Evolutionary conservation across 164 flowering plant genomes (phyloP).

Genomic region (Santalum album): DNA sequence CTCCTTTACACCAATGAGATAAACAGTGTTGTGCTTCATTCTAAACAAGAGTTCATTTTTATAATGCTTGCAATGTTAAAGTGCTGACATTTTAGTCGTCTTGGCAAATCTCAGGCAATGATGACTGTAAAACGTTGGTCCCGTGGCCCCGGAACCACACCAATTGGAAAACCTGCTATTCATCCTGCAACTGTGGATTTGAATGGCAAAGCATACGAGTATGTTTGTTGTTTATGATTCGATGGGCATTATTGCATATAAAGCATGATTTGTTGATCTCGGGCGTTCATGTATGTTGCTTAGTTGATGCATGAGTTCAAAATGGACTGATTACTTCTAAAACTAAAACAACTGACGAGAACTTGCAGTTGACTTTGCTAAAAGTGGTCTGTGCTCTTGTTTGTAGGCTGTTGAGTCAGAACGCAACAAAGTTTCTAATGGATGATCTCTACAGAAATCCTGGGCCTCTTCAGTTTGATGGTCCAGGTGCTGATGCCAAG

Average conservation of each 20-base stretch:
- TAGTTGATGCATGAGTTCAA: no score
- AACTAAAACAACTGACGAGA: no score
- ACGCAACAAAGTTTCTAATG: conserved; percentile 67
- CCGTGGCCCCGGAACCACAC: conserved; percentile 54
- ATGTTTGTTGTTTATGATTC: conserved; percentile 16
- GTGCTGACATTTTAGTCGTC: not conserved
- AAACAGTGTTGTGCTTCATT: no score
- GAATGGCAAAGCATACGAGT: conserved; percentile 95
- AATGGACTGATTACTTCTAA: no score
- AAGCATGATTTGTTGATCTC: no score
- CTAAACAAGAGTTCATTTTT: no score
- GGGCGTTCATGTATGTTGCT: no score
- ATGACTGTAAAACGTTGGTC: conserved; percentile 89
- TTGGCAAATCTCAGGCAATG: conserved; percentile 53
- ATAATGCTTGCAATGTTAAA: no score
- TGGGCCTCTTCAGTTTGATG: conserved; percentile 96
- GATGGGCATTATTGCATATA: no score
- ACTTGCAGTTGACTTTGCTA: no score
- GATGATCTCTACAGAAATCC: conserved; percentile 96
- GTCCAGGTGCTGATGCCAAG: conserved; percentile 89
- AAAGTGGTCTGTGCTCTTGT: conserved; percentile 6
- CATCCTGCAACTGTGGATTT: conserved; percentile 89
- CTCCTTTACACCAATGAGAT: no score
- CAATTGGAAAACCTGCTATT: conserved; percentile 78
- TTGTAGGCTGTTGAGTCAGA: conserved; percentile 72